Evolutionary conservation across 2,329 filamentous ascomycete species (phyloP).

Genomic region (Magnaporthales sp.): DNA sequence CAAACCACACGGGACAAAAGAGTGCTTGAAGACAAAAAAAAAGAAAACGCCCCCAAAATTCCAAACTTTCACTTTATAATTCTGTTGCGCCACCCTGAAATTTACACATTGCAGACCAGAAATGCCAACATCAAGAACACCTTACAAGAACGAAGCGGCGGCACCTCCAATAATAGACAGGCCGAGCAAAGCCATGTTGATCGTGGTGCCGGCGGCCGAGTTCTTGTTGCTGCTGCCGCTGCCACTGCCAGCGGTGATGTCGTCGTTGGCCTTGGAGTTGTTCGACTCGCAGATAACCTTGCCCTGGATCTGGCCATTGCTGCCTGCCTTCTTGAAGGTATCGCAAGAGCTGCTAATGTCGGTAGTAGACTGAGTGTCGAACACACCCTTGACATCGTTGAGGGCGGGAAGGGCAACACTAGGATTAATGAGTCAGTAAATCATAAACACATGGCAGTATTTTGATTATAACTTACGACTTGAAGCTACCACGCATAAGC

Average conservation of each 20-base stretch:
- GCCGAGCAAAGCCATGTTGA: conserved; percentile 39
- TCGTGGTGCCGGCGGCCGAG: conserved; percentile 34
- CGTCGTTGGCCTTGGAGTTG: conserved; percentile 43
- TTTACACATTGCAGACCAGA: neutral
- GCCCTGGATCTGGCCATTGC: conserved; percentile 37
- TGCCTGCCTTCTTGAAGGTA: conserved; percentile 36
- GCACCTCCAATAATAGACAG: conserved; percentile 34
- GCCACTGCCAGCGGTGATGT: conserved; percentile 24
- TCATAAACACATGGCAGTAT: too few relatives aligned
- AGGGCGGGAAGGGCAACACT: conserved; percentile 65
- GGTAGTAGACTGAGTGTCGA: conserved; percentile 59
- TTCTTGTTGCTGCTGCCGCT: conserved; percentile 23
- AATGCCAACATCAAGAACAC: conserved; percentile 10
- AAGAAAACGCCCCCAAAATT: conserved; percentile 8
- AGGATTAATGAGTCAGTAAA: conserved; percentile 19
- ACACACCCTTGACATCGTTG: conserved; percentile 60
- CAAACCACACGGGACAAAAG: conserved; percentile 2
- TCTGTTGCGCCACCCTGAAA: neutral
- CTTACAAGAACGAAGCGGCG: conserved; percentile 44
- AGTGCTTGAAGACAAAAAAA: conserved; percentile 1
- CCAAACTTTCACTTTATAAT: conserved; percentile 2
- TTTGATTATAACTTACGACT: conserved; percentile 51
- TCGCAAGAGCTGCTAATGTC: conserved; percentile 49
- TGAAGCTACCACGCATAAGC: conserved; percentile 77
- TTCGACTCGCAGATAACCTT: conserved; percentile 40